Conservation (phyloP, 305 asterid genomes). For the Plantago coronopus region DNA sequence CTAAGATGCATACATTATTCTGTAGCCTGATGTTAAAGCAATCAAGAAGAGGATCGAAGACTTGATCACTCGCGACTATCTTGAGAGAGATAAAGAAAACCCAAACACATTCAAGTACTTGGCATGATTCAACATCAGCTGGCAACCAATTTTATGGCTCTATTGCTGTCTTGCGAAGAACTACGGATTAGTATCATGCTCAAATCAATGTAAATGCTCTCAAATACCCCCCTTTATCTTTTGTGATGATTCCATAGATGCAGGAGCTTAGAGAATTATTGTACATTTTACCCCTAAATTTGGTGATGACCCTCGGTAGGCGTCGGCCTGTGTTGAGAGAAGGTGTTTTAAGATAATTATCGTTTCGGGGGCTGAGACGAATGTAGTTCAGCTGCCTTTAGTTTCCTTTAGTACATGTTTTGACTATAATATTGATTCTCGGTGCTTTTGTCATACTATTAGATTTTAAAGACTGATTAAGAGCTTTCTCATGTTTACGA, state of each 20-base stretch:
- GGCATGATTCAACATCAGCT: constrained; percentile 49
- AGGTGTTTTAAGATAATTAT: too few relatives aligned
- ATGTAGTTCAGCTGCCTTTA: too few relatives aligned
- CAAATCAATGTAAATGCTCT: constrained; percentile 28
- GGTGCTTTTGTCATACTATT: too few relatives aligned
- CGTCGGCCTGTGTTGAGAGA: neutral
- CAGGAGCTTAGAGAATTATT: constrained; percentile 16
- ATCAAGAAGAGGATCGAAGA: constrained; percentile 98
- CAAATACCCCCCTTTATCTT: constrained; percentile 18
- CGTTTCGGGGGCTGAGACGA: too few relatives aligned
- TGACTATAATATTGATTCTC: too few relatives aligned
- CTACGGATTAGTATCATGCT: constrained; percentile 1
- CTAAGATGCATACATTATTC: neutral
- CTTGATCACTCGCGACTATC: constrained; percentile 83
- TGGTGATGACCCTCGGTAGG: neutral
- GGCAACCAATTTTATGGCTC: constrained; percentile 17
- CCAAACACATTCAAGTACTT: constrained; percentile 85
- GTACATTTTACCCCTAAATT: constrained; percentile 8
- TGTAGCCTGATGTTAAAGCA: constrained; percentile 92
- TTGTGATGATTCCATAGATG: constrained; percentile 21
- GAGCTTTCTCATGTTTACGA: too few relatives aligned
- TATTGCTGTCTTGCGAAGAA: constrained; percentile 8
- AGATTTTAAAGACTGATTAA: too few relatives aligned
- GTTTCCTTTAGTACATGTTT: too few relatives aligned
- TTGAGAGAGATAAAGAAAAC: constrained; percentile 88